phyloP scores from a whole-genome alignment of 371 early-diverging fungal genomes.

The Syncephalastrum monosporum region DNA sequence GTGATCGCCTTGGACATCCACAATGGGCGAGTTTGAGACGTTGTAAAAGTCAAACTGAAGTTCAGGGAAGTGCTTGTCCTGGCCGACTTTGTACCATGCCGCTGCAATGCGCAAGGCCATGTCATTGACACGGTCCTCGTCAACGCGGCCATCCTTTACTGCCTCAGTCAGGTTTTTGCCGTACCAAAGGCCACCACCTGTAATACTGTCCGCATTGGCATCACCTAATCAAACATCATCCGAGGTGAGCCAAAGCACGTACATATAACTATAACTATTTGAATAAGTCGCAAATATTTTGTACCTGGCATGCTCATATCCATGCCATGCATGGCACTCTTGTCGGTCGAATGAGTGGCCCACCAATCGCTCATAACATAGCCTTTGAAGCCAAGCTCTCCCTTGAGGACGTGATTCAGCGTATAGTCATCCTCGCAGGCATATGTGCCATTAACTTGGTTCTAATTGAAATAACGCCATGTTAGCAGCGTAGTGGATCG shows the following conservation, averaged over 20 bases:
- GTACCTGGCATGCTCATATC: constrained; percentile 65
- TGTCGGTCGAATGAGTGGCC: constrained; percentile 12
- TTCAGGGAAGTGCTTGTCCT: constrained; percentile 17
- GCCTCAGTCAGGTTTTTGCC: constrained; percentile 34
- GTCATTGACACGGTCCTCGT: constrained; percentile 39
- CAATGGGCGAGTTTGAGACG: constrained; percentile 1
- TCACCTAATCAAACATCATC: constrained; percentile 16
- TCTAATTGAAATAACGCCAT: constrained; percentile 6
- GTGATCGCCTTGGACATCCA: constrained; percentile 12
- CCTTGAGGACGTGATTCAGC: constrained; percentile 34
- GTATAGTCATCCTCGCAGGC: constrained; percentile 34
- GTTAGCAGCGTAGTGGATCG: too few relatives aligned
- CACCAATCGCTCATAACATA: constrained; percentile 23
- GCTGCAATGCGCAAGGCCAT: constrained; percentile 57
- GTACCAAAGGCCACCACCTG: constrained; percentile 24
- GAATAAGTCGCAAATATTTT: constrained; percentile 18
- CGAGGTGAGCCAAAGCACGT: too few relatives aligned
- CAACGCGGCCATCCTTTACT: constrained; percentile 22
- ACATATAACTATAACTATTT: not conserved
- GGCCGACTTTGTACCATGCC: constrained; percentile 42
- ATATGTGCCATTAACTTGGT: constrained; percentile 30
- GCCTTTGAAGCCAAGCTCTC: constrained; percentile 30
- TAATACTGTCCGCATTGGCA: constrained; percentile 20
- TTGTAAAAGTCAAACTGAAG: not conserved
- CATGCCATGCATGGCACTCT: constrained; percentile 33